Evolutionary conservation across 257 asterid species (phyloP), one percentile per base, ranked within the genome.

Genomic region (Petunia axillaris): DNA sequence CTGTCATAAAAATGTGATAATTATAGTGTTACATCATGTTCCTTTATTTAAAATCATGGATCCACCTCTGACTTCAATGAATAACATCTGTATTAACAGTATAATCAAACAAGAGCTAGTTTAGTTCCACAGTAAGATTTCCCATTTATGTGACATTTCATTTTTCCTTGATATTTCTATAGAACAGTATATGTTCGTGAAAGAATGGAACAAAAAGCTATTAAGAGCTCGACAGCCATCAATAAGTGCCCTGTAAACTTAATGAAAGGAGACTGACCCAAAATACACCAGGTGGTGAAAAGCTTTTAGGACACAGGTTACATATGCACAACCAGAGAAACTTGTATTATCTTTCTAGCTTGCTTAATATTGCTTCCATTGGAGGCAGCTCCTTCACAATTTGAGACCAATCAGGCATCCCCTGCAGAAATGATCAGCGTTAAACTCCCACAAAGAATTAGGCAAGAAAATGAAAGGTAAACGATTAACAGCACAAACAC

Each of bases 331-430:
- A 50, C 66, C 77, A 7, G 48, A 54, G 70, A 13, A 73, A 77
- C 75, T 84, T 80, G 46, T 15, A 81, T 84, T 83, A 95, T 85
- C 96, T 87, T 91, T 95, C 99, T 5, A 95, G 88, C 90, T 91
- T 93, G 97, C 98, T 95, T 82, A 93, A 84, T 79, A 95, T 81
- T 79, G 92, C 97, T 84, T 95, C 99, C 92, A 91, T 85, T 80
- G 92, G 89, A 39, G 99, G 99, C 83, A 95, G 80, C 77, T 95
- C 99, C 89, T 92, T 91, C 78, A 83, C 89, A 39, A 92, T 90
- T 81, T 93, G 97, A 83, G 88, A 85, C 99, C 99, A 95, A 70
- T 93, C 99, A 4, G 99, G 99, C 97, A 95, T 92, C 5, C 97
- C 98, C 99, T 95, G 94, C 58, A 85, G 73, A 84, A 14, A 41